A percentile compares a stretch with the other conserved stretches of the same genome.
phyloP scores from a whole-genome alignment of 352 stramenopile genomes.

The Plasmopara halstedii region DNA sequence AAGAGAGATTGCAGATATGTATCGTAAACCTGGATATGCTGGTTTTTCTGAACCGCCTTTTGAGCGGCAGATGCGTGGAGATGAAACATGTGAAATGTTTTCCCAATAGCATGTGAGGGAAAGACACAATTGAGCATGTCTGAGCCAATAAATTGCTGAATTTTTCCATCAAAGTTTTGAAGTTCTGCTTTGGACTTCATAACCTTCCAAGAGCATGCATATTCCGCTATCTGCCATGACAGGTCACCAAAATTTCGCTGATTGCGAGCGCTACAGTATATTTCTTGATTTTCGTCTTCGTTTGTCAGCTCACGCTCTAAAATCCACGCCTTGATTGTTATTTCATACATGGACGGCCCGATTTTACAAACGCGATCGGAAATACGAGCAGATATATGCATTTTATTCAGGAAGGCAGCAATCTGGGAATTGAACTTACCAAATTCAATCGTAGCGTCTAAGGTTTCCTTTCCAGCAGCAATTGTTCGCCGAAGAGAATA shows the following conservation, averaged over 20 bases:
- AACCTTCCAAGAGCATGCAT: slow-evolving; percentile 46
- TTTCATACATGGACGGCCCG: slow-evolving; percentile 34
- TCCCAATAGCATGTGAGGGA: slow-evolving; percentile 18
- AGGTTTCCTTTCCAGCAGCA: neutral
- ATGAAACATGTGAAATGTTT: slow-evolving; percentile 11
- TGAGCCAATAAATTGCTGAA: slow-evolving; percentile 35
- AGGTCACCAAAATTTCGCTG: slow-evolving; percentile 5
- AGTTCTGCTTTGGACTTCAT: slow-evolving; percentile 40
- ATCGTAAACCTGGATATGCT: slow-evolving; percentile 33
- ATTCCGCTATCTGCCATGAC: slow-evolving; percentile 60
- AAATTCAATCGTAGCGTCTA: slow-evolving; percentile 12
- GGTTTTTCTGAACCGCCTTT: slow-evolving; percentile 28
- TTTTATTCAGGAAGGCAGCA: slow-evolving; percentile 33
- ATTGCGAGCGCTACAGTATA: neutral
- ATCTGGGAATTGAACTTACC: slow-evolving; percentile 38
- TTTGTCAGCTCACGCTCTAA: slow-evolving; percentile 44
- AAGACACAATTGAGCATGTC: slow-evolving; percentile 45
- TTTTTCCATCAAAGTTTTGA: slow-evolving; percentile 40
- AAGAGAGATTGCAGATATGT: slow-evolving; percentile 48
- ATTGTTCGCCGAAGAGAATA: slow-evolving; percentile 21
- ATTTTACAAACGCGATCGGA: slow-evolving; percentile 17
- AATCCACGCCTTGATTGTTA: slow-evolving; percentile 54
- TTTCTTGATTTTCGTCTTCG: slow-evolving; percentile 5
- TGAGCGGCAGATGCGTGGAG: slow-evolving; percentile 9
- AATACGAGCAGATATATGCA: slow-evolving; percentile 45